Base-by-base conservation (phyloP, 2,329 filamentous ascomycete species). In the Paecilomyces dactylethromorphus region DNA sequence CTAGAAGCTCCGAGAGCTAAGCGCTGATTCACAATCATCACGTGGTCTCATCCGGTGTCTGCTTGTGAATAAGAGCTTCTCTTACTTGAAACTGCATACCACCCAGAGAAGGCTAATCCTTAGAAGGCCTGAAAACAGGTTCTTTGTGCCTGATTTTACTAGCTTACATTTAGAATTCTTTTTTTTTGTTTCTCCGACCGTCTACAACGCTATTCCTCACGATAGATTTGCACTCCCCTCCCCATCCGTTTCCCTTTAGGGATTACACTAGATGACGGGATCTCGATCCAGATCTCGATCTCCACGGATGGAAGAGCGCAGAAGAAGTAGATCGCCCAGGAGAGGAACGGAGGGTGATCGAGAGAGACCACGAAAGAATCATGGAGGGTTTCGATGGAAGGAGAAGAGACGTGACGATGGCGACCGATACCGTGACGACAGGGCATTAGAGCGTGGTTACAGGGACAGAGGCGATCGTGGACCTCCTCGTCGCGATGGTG, bases 361-460 rank as follows among this genome's bases (percentile, higher is more conserved):
- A 64, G 72, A 74, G 52, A 66, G 68, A 49, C 72, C 71, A 55
- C 66, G 72, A 71, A 73, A 77, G 76, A 74, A 66, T 39, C 69
- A 66, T 53, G 70, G 74, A 50, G 78, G 78, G 1, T 79, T 80
- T 64, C 74, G 75, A 59, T 79, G 79, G 77, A 80, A 80, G 57
- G 77, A 79, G 49, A 78, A 80, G 63, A 77, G 81, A 45, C 73
- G 76, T 31, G 76, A 78, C 56, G 77, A 81, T 99, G 76, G 80
- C 61, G 76, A 79, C 55, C 60, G 65, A 55, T 60, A 67, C 39
- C 76, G 79, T 39, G 74, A 78, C 45, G 78, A 82, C 31, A 73
- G 78, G 59, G 74, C 74, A 58, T 74, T 82, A 62, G 81, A 84
- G 59, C 76, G 83, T 62, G 82, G 83, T 56, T 85, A 85, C 58